Evolutionary conservation across 371 early-diverging fungal species (phyloP), one percentile per base, ranked within the genome.

Genomic region (Mucor indicus): DNA sequence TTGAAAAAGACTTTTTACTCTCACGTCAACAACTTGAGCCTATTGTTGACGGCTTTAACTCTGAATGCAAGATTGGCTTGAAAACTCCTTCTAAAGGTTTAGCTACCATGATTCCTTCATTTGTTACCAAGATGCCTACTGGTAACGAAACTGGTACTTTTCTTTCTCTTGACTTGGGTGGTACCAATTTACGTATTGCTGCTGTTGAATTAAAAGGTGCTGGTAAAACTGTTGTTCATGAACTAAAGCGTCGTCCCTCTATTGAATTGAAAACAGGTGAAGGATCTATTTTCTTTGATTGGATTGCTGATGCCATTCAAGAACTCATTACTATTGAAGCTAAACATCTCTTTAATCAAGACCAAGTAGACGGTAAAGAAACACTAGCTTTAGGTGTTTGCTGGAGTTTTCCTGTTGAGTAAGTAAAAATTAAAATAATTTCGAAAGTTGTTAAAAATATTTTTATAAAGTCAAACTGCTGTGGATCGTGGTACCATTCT

Each of bases 131-230:
- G 37, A 70, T 88, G 33, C 96, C 96, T n/a, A 85, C 79, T 17
- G 95, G 95, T 24, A 59, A 77, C 38, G 96, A 95, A 55, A 83
- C 69, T 10, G 95, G 95, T 27, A 81, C 83, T 25, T 93, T 79
- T 72, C 72, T 96, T 19, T 91, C 94, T 17, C 74, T 96, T 32
- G 97, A 96, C 69, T 75, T 95, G 44, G 96, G 95, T 39, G 97
- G 96, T 33, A 91, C 93, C 53, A 92, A 95, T 65, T 79, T 95
- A 53, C 88, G 96, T 36, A 90, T 93, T 5, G 86, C 89, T 53
- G 83, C 85, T 39, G 88, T 91, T 23, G 77, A 75, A 33, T 66
- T 93, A 1, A 63, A 80, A 40, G 95, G 94, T 32, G 69, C 80
- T 50, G 87, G 91, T 44, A 69, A 83, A 46, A 67, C 83, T 35